Base-by-base conservation (phyloP, 129 eudicot genomes). In the Flaveria linearis region DNA sequence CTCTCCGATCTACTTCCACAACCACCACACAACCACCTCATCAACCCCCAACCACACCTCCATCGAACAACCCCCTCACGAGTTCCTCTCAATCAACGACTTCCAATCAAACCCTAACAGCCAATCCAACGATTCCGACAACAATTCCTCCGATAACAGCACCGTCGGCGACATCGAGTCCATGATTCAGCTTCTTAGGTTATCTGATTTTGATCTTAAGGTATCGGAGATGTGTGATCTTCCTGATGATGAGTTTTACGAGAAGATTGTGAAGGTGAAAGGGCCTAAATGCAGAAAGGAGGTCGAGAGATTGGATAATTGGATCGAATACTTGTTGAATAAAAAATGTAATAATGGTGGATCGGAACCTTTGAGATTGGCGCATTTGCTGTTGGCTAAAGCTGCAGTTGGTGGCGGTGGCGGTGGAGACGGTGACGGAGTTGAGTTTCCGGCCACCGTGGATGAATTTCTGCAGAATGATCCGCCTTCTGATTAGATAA, bases 381-480 rank as follows among this genome's bases (percentile, higher is more conserved):
- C 85, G 26, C 93, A 92, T 86, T 86, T 92, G 93, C 85, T 89
- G 18, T 73, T 92, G 88, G 93, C 83, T 0, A 92, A 89, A 81
- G 96, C 96, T 76, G 83, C 90, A 15, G 71, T 85, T 80, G 22
- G 78, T 57, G 56, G 69, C 53, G 66, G 81, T 56, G 73, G 28
- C 53, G 53, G 15, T 76, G 71, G 47, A n/a, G 86, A 58, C 45
- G 78, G 56, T 58, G 80, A 76, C 6, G 82, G 82, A 12, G 7
- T 87, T 17, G 85, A 82, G 83, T 87, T 92, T 64, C 93, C 96
- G 22, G 79, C 86, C 0, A 89, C 91, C 42, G 39, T 92, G 10
- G 87, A 87, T 46, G 96, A 89, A 69, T 89, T 89, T 84, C 74
- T 92, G 84, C 76, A 15, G 45, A 73, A 71, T 74, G 96, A 89